Conservation (phyloP, 306 rosid species). For the Cucurbita ficifolia region DNA sequence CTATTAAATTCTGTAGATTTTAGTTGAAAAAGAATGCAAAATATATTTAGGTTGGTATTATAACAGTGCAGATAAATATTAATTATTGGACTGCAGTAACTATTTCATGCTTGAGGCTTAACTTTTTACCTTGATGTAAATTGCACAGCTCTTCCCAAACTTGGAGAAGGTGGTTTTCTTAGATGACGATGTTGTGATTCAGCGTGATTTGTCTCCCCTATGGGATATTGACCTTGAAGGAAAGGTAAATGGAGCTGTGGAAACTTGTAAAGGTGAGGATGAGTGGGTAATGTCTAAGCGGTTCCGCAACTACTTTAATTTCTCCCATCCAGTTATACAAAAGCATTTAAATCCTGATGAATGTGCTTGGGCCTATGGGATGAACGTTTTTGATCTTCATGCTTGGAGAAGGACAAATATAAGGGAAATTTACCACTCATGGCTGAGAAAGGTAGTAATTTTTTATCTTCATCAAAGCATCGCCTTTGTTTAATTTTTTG, state of each 20-base stretch:
- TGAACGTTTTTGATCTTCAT: slow-evolving; percentile 83
- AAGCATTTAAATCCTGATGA: slow-evolving; percentile 72
- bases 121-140: slow-evolving; percentile 5
- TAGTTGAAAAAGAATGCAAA: neutral
- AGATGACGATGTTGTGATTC: slow-evolving; percentile 94
- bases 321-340: slow-evolving; percentile 71
- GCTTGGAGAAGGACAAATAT: slow-evolving; percentile 72
- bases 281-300: slow-evolving; percentile 94
- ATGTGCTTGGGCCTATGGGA: slow-evolving; percentile 99
- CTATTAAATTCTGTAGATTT: neutral
- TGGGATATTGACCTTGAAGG: slow-evolving; percentile 88
- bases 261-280: slow-evolving; percentile 95
- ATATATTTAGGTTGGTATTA: neutral
- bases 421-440: slow-evolving; percentile 72
- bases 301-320: slow-evolving; percentile 86
- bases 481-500: neutral
- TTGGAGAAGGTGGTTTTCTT: slow-evolving; percentile 85
- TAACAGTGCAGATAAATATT: neutral
- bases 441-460: slow-evolving; percentile 95
- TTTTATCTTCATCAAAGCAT: no score
- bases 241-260: slow-evolving; percentile 92
- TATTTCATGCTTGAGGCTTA: no score
- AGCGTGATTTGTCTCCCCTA: slow-evolving; percentile 70
- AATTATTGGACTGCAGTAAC: neutral
- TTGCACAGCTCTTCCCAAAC: slow-evolving; percentile 80